Evolutionary conservation across 768 basidiomycete species (phyloP), one percentile per base, ranked within the genome.

Genomic region (Pluteus cervinus): DNA sequence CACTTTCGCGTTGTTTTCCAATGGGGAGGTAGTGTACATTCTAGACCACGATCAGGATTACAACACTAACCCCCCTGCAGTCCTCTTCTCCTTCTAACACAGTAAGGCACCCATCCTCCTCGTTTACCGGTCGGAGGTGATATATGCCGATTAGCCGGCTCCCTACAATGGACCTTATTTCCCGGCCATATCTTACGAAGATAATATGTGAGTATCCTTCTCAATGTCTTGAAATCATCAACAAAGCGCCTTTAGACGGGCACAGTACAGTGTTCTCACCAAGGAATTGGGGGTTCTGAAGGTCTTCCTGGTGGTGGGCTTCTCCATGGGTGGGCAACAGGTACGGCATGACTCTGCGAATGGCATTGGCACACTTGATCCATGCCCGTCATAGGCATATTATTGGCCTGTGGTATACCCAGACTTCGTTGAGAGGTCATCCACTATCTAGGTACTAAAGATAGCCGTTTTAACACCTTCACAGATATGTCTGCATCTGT

Each of bases 11-110:
- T 52, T 76, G 21, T 79, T 77, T 46, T 75, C 69, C 25, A 74
- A 74, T 42, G 76, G 76, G 52, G 75, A 78, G 66, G 76, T 74
- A 38, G 23, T 62, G 39, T 28, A 7, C 8, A 24, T 7, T 22
- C 7, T 26, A 30, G 4, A 16, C 14, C 6, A 17, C 14, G 11
- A 11, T 24, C 26, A 22, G 4, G 24, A n/a, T 38, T 20, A 20
- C 9, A 37, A 29, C 18, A 24, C 35, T 47, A 11, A 44, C 21
- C 30, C 11, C 15, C 36, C 23, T 33, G 7, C 24, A 78, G 75
- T 78, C 76, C 0, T 78, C 76, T 14, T 77, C 76, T 24, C 75
- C 76, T 21, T 78, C 76, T 0, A 78, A 76, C 50, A 77, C 76
- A 42, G 75, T 76, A 41, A 52, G 45, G 21, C 4, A 20, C 16